phyloP scores from a whole-genome alignment of 1,139 yeast genomes.

The Debaryomyces coudertii region DNA sequence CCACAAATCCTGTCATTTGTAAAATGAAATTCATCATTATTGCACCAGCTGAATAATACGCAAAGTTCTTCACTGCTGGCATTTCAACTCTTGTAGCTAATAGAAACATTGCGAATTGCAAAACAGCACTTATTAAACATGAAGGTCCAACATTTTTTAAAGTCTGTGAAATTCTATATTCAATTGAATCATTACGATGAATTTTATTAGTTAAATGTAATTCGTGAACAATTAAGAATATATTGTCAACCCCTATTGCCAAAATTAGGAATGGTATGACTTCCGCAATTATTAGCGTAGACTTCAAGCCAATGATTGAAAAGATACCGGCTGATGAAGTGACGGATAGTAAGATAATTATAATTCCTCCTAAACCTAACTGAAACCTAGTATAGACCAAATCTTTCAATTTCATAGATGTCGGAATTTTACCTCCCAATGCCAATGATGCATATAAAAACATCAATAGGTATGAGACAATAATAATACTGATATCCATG shows the following conservation, averaged over 20 bases:
- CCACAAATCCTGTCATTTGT: slow-evolving; percentile 80
- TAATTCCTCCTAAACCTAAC: slow-evolving; percentile 79
- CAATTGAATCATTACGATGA: slow-evolving; percentile 37
- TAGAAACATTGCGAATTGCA: slow-evolving; percentile 77
- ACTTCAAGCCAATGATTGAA: slow-evolving; percentile 71
- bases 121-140: slow-evolving; percentile 71
- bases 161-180: slow-evolving; percentile 61
- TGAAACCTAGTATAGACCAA: slow-evolving; percentile 68
- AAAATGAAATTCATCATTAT: slow-evolving; percentile 73
- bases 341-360: slow-evolving; percentile 80
- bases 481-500: slow-evolving; percentile 72
- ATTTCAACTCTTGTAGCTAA: slow-evolving; percentile 81
- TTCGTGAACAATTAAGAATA: slow-evolving; percentile 83
- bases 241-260: slow-evolving; percentile 95
- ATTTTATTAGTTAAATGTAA: slow-evolving; percentile 56
- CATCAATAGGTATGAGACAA: slow-evolving; percentile 83
- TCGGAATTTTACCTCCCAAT: slow-evolving; percentile 59
- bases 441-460: slow-evolving; percentile 86
- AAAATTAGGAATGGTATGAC: slow-evolving; percentile 93
- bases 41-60: slow-evolving; percentile 87
- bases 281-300: slow-evolving; percentile 92
- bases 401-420: slow-evolving; percentile 24
- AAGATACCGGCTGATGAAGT: slow-evolving; percentile 82
- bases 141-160: slow-evolving; percentile 84
- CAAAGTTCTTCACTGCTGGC: slow-evolving; percentile 97